These are phyloP conservation scores for Plasmodium gonderi DNA, from an alignment of 169 alveolate genomes.

Conservation along the genomic window DNA sequence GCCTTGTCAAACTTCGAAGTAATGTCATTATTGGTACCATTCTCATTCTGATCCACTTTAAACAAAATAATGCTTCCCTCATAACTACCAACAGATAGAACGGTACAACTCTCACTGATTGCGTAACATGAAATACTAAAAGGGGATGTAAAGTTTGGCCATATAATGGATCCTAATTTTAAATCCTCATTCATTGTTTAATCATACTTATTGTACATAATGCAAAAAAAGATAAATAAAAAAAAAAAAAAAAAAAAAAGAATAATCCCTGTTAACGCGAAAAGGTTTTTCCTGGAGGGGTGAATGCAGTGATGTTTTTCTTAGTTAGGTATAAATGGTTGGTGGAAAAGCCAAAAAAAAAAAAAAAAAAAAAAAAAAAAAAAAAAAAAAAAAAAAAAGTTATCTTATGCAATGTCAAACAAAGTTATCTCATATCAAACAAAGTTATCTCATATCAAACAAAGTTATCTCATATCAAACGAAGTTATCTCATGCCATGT, in stretches of 20 bases:
- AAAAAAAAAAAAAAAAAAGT: no score
- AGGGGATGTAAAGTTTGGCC: conserved; percentile 75
- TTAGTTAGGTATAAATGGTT: no score
- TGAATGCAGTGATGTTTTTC: no score
- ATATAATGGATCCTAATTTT: conserved; percentile 73
- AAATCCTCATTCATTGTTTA: conserved; percentile 73
- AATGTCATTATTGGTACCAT: not conserved
- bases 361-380: no score
- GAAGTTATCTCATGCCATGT: no score
- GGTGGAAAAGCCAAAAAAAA: no score
- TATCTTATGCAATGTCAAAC: no score
- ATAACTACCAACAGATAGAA: conserved; percentile 41
- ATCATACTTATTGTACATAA: conserved; percentile 43
- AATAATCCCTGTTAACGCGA: no score
- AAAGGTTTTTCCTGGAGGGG: no score
- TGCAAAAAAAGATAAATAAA: not conserved
- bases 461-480: no score
- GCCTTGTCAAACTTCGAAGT: not conserved
- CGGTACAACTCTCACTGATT: conserved; percentile 11
- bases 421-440: not conserved
- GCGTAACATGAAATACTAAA: conserved; percentile 66
- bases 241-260: not conserved
- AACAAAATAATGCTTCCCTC: conserved; percentile 67
- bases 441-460: no score
- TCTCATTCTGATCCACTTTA: conserved; percentile 22